Evolutionary conservation across 179 eudicot species (phyloP).

Genomic region (Nepenthes alata): DNA sequence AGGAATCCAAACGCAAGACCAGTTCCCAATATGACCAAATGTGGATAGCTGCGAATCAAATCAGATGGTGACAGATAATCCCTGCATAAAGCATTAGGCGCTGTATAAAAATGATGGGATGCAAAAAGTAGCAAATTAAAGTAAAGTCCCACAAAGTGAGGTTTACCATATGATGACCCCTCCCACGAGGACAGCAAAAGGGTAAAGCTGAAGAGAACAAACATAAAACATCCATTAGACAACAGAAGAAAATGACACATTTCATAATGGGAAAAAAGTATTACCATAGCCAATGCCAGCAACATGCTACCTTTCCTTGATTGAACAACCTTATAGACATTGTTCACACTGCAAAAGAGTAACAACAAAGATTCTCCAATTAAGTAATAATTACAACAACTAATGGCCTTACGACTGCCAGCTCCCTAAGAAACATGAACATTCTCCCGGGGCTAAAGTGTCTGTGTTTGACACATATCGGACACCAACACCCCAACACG

Average conservation of each 20-base stretch:
- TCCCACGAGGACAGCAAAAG: constrained; percentile 67
- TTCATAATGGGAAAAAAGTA: not conserved
- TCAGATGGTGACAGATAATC: constrained; percentile 75
- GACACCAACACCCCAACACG: no score
- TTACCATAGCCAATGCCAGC: constrained; percentile 89
- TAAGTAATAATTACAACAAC: no score
- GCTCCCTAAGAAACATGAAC: no score
- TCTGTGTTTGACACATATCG: no score
- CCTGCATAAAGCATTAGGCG: constrained; percentile 36
- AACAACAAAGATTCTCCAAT: not conserved
- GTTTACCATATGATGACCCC: constrained; percentile 75
- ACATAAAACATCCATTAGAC: constrained; percentile 1
- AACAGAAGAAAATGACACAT: not conserved
- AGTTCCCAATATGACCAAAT: constrained; percentile 66
- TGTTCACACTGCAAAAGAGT: constrained; percentile 48
- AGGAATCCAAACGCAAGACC: constrained; percentile 98
- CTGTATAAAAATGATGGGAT: constrained; percentile 2
- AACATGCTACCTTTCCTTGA: constrained; percentile 77
- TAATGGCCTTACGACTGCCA: no score
- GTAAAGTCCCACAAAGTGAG: constrained; percentile 6
- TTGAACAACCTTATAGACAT: constrained; percentile 60
- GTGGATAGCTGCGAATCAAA: constrained; percentile 63
- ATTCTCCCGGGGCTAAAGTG: no score
- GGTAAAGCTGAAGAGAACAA: constrained; percentile 56
- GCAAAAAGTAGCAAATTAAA: constrained; percentile 5